Conservation (phyloP, 306 rosid species). For the Cicer judaicum region DNA sequence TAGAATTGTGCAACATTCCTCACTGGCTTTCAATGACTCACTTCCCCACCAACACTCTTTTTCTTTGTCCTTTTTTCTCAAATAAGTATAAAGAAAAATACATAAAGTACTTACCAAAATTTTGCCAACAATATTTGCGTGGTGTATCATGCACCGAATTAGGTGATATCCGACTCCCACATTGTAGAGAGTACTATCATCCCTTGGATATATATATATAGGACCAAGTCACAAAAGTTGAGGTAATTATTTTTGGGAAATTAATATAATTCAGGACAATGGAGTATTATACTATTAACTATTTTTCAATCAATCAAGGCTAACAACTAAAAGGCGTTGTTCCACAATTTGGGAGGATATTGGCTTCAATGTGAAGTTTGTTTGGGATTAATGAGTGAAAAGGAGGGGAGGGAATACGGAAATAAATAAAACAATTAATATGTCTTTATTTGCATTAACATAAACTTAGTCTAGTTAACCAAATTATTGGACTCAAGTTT, state of each 20-base stretch:
- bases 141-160: constrained; percentile 25
- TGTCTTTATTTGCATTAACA: too few species aligned
- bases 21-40: not conserved
- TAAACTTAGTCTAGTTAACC: too few species aligned
- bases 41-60: constrained; percentile 16
- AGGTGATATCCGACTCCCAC: not conserved
- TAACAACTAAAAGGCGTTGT: not conserved
- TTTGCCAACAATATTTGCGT: constrained; percentile 3
- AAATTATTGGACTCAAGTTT: too few species aligned
- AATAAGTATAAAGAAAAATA: not conserved
- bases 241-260: not conserved
- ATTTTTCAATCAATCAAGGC: not conserved
- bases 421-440: too few species aligned
- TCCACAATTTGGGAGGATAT: too few species aligned
- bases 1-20: constrained; percentile 16
- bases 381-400: too few species aligned
- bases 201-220: not conserved
- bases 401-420: too few species aligned
- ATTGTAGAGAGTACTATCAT: not conserved
- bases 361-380: too few species aligned
- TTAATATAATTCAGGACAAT: not conserved
- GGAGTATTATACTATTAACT: not conserved
- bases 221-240: not conserved
- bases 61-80: not conserved
- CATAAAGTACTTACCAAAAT: not conserved